These are phyloP conservation scores for Vairimorpha necatrix DNA, from an alignment of 371 early-diverging fungal genomes.

Conservation along the genomic window DNA sequence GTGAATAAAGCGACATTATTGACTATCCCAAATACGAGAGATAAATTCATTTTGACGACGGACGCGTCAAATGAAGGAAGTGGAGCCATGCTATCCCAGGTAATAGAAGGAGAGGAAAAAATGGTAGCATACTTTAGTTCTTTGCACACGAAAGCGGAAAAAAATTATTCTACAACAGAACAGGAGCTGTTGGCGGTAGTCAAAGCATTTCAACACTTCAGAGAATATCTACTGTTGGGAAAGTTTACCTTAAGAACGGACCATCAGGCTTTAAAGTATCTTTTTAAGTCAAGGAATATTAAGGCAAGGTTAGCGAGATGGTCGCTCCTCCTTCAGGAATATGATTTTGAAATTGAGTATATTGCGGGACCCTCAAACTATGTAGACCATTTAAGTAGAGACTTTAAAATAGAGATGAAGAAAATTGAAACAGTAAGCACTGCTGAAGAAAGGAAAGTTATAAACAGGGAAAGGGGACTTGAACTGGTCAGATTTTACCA, in stretches of 20 bases:
- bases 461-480: not conserved
- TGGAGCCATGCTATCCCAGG: constrained; percentile 40
- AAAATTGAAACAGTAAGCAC: not conserved
- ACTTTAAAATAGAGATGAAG: not conserved
- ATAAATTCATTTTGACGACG: constrained; percentile 37
- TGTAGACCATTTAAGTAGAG: constrained; percentile 18
- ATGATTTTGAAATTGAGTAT: constrained; percentile 31
- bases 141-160: constrained; percentile 1
- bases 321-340: constrained; percentile 10
- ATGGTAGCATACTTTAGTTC: not conserved
- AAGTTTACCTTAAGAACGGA: constrained; percentile 26
- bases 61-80: constrained; percentile 29
- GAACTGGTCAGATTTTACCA: not conserved
- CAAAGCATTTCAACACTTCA: constrained; percentile 18
- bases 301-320: not conserved
- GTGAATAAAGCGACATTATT: not conserved
- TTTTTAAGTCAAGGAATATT: constrained; percentile 4
- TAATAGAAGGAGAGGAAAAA: constrained; percentile 2
- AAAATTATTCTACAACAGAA: constrained; percentile 33
- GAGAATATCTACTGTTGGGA: constrained; percentile 15
- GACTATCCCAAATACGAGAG: constrained; percentile 14
- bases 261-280: constrained; percentile 22
- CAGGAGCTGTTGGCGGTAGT: constrained; percentile 23
- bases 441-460: not conserved
- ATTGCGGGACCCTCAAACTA: constrained; percentile 13